Evolutionary conservation across 768 basidiomycete species (phyloP), one percentile per base, ranked within the genome.

Genomic region (Hygrophorus pudorinus): DNA sequence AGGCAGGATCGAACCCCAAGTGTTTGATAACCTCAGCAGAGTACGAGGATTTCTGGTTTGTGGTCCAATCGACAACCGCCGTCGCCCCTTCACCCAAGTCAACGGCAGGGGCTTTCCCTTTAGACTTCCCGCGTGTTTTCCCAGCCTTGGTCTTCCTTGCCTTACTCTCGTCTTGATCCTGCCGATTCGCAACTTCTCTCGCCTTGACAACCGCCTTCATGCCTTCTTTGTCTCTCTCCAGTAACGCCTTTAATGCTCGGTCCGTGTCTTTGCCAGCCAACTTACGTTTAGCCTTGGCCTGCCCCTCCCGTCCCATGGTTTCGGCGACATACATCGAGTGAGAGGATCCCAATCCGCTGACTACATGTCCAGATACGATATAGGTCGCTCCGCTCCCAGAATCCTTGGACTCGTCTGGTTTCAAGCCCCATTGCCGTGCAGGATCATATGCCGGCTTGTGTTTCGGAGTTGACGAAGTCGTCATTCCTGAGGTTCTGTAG

Each of bases 1-100:
- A 55, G 2, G 78, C 75, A 18, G 88, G 88, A 60, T 91, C 85
- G 47, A 90, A 91, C 1, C 88, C 88, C 2, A 91, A 66, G 4
- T 73, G 67, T 54, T 80, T 80, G 54, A 91, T 76, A 17, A 84
- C 59, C 40, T 67, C 66, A 0, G 81, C 78, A 31, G 80, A 79
- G 58, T 82, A 90, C 1, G 75, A 71, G 36, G 61, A 65, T 55
- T 71, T 76, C 39, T 51, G 52, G 35, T 60, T 47, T 28, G 46
- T 38, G 14, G 46, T 41, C 27, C 50, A 36, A 8, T n/a, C 24
- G 11, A 42, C 45, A 28, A 30, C 30, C 14, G 27, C 50, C 13
- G 42, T 45, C 8, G 48, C 48, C 17, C 54, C 48, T 40, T 30
- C 50, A 20, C 35, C 32, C 5, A 7, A 27, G 9, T 17, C 17